Evolutionary conservation across 495 filamentous ascomycete species (phyloP).

Genomic region (Penicillium atrosanguineum): DNA sequence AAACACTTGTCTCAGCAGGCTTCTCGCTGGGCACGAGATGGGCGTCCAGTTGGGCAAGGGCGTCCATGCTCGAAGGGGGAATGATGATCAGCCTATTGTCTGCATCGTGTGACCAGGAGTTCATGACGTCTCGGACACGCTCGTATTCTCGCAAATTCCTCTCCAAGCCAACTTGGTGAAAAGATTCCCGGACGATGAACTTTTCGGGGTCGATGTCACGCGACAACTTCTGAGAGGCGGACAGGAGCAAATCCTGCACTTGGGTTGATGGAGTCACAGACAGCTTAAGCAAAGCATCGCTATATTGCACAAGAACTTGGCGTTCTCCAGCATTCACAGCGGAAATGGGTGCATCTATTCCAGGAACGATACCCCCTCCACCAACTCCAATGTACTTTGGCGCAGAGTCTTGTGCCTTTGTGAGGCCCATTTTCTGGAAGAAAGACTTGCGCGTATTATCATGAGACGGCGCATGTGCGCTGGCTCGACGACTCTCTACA

Average conservation of each 20-base stretch:
- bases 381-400: conserved; percentile 33
- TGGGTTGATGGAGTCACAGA: conserved; percentile 72
- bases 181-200: conserved; percentile 74
- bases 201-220: conserved; percentile 57
- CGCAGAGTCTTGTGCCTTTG: conserved; percentile 16
- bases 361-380: conserved; percentile 53
- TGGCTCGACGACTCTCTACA: background rate
- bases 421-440: conserved; percentile 25
- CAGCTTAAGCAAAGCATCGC: conserved; percentile 58
- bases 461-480: background rate
- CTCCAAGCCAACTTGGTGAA: conserved; percentile 72
- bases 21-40: conserved; percentile 54
- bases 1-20: conserved; percentile 60
- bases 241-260: conserved; percentile 64
- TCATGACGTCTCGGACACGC: conserved; percentile 81
- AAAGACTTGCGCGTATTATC: conserved; percentile 22
- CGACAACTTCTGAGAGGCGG: conserved; percentile 53
- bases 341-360: conserved; percentile 77
- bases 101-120: conserved; percentile 81
- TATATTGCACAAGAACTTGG: conserved; percentile 66
- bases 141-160: conserved; percentile 85
- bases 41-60: conserved; percentile 48
- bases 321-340: conserved; percentile 79
- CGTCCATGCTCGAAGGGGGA: conserved; percentile 43
- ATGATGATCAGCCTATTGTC: conserved; percentile 68